A percentile compares a stretch with the other conserved stretches of the same genome.
Conservation (phyloP, 331 rosid species). For the Saraca asoca region DNA sequence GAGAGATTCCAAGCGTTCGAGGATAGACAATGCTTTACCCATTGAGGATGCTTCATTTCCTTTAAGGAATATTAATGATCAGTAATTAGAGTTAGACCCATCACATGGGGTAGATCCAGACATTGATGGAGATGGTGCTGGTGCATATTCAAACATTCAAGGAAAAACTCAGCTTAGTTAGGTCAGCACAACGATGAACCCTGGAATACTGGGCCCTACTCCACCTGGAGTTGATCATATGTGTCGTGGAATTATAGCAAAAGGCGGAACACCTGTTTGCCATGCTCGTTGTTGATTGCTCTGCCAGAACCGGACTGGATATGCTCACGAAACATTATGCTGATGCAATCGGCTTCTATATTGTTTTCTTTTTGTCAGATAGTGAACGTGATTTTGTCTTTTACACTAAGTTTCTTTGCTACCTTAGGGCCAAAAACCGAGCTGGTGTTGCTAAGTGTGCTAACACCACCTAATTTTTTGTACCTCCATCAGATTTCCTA, state of each 20-base stretch:
- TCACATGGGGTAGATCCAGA: slow-evolving; percentile 48
- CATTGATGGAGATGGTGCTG: slow-evolving; percentile 49
- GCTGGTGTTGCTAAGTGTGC: slow-evolving; percentile 96
- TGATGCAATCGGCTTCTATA: slow-evolving; percentile 84
- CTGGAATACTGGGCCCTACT: slow-evolving; percentile 50
- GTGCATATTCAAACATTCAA: too few species aligned
- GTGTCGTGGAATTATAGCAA: slow-evolving; percentile 83
- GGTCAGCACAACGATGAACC: slow-evolving; percentile 43
- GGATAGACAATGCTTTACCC: too few species aligned
- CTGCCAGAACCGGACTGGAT: slow-evolving; percentile 94
- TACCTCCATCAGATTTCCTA: slow-evolving; percentile 92
- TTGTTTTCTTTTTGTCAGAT: slow-evolving; percentile 91
- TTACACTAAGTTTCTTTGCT: slow-evolving; percentile 86
- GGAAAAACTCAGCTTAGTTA: slow-evolving; percentile 58
- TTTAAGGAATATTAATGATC: slow-evolving; percentile 53
- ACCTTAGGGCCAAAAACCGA: slow-evolving; percentile 77
- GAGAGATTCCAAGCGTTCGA: slow-evolving; percentile 65
- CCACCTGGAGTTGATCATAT: slow-evolving; percentile 58
- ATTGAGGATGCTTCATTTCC: too few species aligned
- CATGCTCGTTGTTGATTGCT: slow-evolving; percentile 83
- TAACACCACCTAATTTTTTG: slow-evolving; percentile 82
- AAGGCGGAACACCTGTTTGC: slow-evolving; percentile 87
- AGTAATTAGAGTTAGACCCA: slow-evolving; percentile 49
- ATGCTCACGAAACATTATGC: slow-evolving; percentile 80
- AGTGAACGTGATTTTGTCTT: slow-evolving; percentile 95